phyloP scores from a whole-genome alignment of 441 rosid genomes.

The Populus tomentosa region DNA sequence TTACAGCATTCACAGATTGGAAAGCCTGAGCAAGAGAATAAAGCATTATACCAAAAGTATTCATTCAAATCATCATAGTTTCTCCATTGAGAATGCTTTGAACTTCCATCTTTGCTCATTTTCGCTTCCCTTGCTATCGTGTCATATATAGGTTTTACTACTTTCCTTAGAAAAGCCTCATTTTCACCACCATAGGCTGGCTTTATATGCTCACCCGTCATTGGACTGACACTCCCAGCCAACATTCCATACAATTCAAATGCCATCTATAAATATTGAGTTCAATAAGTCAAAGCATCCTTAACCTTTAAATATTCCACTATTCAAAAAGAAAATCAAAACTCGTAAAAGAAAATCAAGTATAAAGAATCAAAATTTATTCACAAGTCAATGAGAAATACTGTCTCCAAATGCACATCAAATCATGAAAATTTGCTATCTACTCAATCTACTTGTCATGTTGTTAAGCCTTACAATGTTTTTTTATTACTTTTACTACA shows the following conservation, averaged over 20 bases:
- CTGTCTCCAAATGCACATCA: no score
- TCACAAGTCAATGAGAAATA: not conserved
- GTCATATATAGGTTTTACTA: slow-evolving; percentile 84
- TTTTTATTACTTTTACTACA: not conserved
- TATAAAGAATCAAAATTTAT: no score
- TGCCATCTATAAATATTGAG: slow-evolving; percentile 64
- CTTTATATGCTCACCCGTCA: slow-evolving; percentile 93
- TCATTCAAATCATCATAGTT: slow-evolving; percentile 98
- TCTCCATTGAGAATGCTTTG: slow-evolving; percentile 99
- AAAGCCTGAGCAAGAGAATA: not conserved
- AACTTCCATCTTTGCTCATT: slow-evolving; percentile 72
- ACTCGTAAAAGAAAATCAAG: not conserved
- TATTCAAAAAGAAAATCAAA: not conserved
- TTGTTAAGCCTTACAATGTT: not conserved
- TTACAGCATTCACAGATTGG: not conserved
- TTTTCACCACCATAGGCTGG: slow-evolving; percentile 98
- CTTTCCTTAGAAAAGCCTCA: slow-evolving; percentile 90
- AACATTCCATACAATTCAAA: slow-evolving; percentile 95
- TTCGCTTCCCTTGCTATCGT: slow-evolving; percentile 89
- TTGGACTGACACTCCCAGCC: slow-evolving; percentile 95
- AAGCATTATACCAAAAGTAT: slow-evolving; percentile 72
- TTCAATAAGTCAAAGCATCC: not conserved
- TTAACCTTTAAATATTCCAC: not conserved
- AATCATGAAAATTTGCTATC: not conserved
- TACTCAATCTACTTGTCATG: not conserved